Evolutionary conservation across 352 stramenopile species (phyloP).

Genomic region (Globisporangium cylindrosporum): DNA sequence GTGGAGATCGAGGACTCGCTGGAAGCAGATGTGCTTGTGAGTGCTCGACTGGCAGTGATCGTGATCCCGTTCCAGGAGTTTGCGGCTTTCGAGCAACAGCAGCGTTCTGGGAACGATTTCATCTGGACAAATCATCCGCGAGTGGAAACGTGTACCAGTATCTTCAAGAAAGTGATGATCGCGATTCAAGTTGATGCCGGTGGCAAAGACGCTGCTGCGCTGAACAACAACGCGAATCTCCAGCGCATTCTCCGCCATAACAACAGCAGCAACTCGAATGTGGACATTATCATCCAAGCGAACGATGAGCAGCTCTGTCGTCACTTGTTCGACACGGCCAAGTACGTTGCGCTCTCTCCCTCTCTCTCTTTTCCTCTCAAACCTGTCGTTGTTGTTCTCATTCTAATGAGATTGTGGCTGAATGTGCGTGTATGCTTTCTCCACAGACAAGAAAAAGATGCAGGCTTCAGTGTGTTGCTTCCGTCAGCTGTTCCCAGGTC

Average conservation of each 20-base stretch:
- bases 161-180: slow-evolving; percentile 62
- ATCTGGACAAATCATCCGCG: slow-evolving; percentile 23
- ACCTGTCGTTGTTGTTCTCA: not conserved
- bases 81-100: slow-evolving; percentile 18
- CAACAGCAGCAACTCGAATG: slow-evolving; percentile 22
- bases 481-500: slow-evolving; percentile 4
- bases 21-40: slow-evolving; percentile 49
- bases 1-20: slow-evolving; percentile 41
- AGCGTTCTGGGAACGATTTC: slow-evolving; percentile 24
- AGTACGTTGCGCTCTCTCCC: slow-evolving; percentile 2
- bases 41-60: slow-evolving; percentile 30
- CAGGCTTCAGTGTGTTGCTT: slow-evolving; percentile 34
- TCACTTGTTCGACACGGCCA: slow-evolving; percentile 13
- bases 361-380: not conserved
- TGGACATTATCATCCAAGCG: slow-evolving; percentile 17
- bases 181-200: slow-evolving; percentile 20
- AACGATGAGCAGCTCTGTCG: slow-evolving; percentile 12
- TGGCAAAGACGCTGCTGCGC: not conserved
- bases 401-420: not conserved
- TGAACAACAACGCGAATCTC: slow-evolving; percentile 16
- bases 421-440: not conserved
- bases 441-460: slow-evolving; percentile 27
- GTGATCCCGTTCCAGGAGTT: slow-evolving; percentile 26
- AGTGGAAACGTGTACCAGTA: slow-evolving; percentile 25
- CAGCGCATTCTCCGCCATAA: slow-evolving; percentile 21